Base-by-base conservation (phyloP, 805 yeast species). In the Pichia heedii region DNA sequence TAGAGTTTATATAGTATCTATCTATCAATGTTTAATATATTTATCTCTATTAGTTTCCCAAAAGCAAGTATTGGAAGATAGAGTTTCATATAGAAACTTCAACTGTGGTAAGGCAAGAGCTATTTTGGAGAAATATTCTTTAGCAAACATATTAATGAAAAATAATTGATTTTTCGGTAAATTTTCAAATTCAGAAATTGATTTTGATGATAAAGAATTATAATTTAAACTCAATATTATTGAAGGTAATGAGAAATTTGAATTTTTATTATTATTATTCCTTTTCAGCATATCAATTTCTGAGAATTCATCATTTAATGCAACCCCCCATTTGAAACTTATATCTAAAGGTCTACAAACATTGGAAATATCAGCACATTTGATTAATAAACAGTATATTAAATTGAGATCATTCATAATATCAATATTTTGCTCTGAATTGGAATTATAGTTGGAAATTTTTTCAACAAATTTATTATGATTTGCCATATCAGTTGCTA, bases 281-380 rank as follows among this genome's bases (percentile, higher is more conserved):
- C 62, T 57, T 45, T 80, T 81, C 29, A 88, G 66, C 30, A 56
- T 60, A 5, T 71, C 65, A 47, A 86, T 77, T 57, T 84, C 89
- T 37, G 69, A 71, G 53, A 88, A 85, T 62, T 89, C 97, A 49
- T 84, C 67, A 1, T 82, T 73, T 35, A 89, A 70, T n/a, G 81
- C 76, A 48, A 76, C 66, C 5, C 95, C 96, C 97, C 97, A 89
- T 63, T 82, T 80, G 1, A 85, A 75, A 20, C 90, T 81, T 3
- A 86, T 76, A 32, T 73, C 66, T 45, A 85, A 66, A 5, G 89
- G 87, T 47, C 97, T 69, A 10, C 95, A 78, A 20, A 89, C 96
- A 60, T 93, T 93, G 22, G 96, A 85, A 37, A 93, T 87, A 65
- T 93, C 98, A 3, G 97, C 97, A 62, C 95, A 87, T 66, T 93